phyloP scores from a whole-genome alignment of 768 basidiomycete species.

The Glaciozyma antarctica region DNA sequence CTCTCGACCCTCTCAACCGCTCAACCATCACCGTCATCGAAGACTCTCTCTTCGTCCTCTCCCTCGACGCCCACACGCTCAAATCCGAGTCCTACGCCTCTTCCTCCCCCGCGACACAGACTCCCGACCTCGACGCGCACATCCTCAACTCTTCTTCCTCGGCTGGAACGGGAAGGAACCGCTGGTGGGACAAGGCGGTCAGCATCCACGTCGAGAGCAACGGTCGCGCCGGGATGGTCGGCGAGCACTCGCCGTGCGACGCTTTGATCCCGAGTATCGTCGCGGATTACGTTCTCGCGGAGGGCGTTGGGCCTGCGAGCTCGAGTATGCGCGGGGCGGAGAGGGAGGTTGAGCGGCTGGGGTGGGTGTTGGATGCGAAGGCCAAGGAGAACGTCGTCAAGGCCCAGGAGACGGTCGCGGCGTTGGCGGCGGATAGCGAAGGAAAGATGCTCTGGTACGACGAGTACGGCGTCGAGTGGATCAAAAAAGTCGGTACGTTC shows the following conservation, averaged over 20 bases:
- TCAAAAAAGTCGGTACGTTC: slow-evolving; percentile 58
- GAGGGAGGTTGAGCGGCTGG: slow-evolving; percentile 52
- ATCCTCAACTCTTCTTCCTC: slow-evolving; percentile 63
- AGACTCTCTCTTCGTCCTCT: slow-evolving; percentile 66
- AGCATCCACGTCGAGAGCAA: slow-evolving; percentile 75
- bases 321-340: slow-evolving; percentile 22
- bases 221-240: slow-evolving; percentile 71
- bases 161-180: slow-evolving; percentile 54
- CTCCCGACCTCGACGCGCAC: slow-evolving; percentile 56
- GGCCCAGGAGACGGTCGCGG: slow-evolving; percentile 52
- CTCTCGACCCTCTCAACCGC: slow-evolving; percentile 59
- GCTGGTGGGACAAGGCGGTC: slow-evolving; percentile 84
- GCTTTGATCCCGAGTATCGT: slow-evolving; percentile 81
- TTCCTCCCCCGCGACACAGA: slow-evolving; percentile 18
- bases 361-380: slow-evolving; percentile 62
- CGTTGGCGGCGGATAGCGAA: slow-evolving; percentile 67
- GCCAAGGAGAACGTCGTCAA: slow-evolving; percentile 51
- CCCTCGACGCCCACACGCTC: slow-evolving; percentile 66
- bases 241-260: slow-evolving; percentile 84
- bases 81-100: slow-evolving; percentile 25
- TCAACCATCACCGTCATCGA: slow-evolving; percentile 56
- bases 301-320: slow-evolving; percentile 36
- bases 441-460: slow-evolving; percentile 71
- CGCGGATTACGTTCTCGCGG: slow-evolving; percentile 67
- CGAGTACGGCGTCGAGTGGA: slow-evolving; percentile 79